Evolutionary conservation across 1,139 yeast species (phyloP).

Genomic region (Keqinozyma sinolaborantium): DNA sequence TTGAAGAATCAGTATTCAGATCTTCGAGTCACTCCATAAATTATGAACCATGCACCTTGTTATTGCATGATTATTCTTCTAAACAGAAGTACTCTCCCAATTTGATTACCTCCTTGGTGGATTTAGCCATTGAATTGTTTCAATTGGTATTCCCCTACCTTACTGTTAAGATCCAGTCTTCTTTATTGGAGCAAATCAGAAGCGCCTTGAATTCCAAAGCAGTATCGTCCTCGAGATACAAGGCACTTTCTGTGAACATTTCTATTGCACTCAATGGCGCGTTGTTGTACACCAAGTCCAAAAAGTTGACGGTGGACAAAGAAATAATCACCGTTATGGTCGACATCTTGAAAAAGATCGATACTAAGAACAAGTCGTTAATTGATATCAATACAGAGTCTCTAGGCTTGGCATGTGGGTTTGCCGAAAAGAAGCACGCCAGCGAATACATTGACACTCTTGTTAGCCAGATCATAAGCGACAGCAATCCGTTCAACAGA

Average conservation of each 20-base stretch:
- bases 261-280: slow-evolving; percentile 63
- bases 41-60: slow-evolving; percentile 29
- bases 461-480: slow-evolving; percentile 56
- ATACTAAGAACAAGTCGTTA: slow-evolving; percentile 31
- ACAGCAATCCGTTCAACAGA: slow-evolving; percentile 55
- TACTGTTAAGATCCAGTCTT: slow-evolving; percentile 79
- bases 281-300: slow-evolving; percentile 30
- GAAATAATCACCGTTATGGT: slow-evolving; percentile 48
- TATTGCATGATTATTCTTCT: slow-evolving; percentile 25
- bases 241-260: slow-evolving; percentile 59
- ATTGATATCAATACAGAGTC: slow-evolving; percentile 61
- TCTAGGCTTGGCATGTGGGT: slow-evolving; percentile 56
- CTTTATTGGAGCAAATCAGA: slow-evolving; percentile 76
- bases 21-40: slow-evolving; percentile 26
- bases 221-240: slow-evolving; percentile 28
- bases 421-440: slow-evolving; percentile 30
- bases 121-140: slow-evolving; percentile 74
- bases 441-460: slow-evolving; percentile 50
- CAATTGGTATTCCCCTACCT: slow-evolving; percentile 68
- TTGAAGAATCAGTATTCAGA: slow-evolving; percentile 23
- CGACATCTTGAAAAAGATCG: slow-evolving; percentile 55
- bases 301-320: slow-evolving; percentile 29
- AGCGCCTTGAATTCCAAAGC: slow-evolving; percentile 37
- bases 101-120: slow-evolving; percentile 58
- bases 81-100: slow-evolving; percentile 22